phyloP scores from a whole-genome alignment of 805 yeast species.

The Metschnikowia cubensis region DNA sequence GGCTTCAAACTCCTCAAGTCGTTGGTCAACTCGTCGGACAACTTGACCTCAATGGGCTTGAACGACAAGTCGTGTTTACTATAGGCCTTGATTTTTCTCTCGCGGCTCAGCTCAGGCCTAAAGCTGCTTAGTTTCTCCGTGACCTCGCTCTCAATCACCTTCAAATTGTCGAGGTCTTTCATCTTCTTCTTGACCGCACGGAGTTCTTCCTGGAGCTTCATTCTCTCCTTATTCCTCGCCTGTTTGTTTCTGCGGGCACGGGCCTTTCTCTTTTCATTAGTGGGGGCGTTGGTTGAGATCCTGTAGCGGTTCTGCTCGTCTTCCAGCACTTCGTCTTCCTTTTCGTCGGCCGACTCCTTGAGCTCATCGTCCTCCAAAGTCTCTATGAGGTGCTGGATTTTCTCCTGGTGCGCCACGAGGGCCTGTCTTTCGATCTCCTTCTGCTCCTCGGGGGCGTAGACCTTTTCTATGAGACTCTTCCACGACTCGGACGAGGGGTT shows the following conservation, averaged over 20 bases:
- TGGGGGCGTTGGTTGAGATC: slow-evolving; percentile 72
- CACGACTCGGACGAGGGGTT: slow-evolving; percentile 86
- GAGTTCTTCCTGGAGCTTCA: slow-evolving; percentile 51
- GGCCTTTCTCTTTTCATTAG: slow-evolving; percentile 67
- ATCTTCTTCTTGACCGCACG: slow-evolving; percentile 59
- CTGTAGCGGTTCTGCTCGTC: slow-evolving; percentile 35
- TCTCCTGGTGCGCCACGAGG: slow-evolving; percentile 58
- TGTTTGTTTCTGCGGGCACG: slow-evolving; percentile 70
- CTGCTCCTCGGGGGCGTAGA: slow-evolving; percentile 60
- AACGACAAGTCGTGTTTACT: slow-evolving; percentile 41
- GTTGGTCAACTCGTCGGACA: slow-evolving; percentile 83
- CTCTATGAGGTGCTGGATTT: slow-evolving; percentile 62
- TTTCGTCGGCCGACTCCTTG: slow-evolving; percentile 24
- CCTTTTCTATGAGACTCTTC: slow-evolving; percentile 66
- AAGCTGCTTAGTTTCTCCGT: slow-evolving; percentile 27
- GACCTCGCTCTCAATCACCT: slow-evolving; percentile 26
- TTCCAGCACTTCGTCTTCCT: slow-evolving; percentile 32
- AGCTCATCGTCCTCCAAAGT: slow-evolving; percentile 59
- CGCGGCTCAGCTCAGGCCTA: slow-evolving; percentile 22
- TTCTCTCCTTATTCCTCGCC: slow-evolving; percentile 56
- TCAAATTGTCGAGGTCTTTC: slow-evolving; percentile 46
- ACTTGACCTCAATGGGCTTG: slow-evolving; percentile 65
- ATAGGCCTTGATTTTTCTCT: slow-evolving; percentile 27
- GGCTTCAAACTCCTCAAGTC: slow-evolving; percentile 81
- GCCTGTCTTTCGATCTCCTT: slow-evolving; percentile 61